Conservation (phyloP, 805 yeast species). For the Pichia sporocuriosa region DNA sequence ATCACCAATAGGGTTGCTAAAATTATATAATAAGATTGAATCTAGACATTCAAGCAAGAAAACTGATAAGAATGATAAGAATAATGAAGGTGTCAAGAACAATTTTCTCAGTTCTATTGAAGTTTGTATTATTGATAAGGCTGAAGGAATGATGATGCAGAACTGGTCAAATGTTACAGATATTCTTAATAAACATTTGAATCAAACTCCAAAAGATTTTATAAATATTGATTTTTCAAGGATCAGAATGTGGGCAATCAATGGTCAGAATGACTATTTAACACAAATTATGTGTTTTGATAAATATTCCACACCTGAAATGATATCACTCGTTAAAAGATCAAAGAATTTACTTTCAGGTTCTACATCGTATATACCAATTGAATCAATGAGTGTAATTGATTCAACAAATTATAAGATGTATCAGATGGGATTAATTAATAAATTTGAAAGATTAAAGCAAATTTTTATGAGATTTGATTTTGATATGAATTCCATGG, state of each 20-base stretch:
- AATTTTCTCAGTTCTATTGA: constrained; percentile 91
- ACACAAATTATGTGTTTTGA: constrained; percentile 76
- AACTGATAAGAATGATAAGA: constrained; percentile 24
- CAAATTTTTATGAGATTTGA: constrained; percentile 72
- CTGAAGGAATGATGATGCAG: constrained; percentile 84
- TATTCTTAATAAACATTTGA: constrained; percentile 59
- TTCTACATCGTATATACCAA: constrained; percentile 47
- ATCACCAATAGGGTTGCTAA: constrained; percentile 82
- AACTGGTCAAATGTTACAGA: constrained; percentile 81
- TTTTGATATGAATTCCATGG: constrained; percentile 35
- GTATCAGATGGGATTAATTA: constrained; percentile 25
- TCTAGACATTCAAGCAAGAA: not conserved
- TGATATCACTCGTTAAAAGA: constrained; percentile 53
- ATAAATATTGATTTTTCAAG: constrained; percentile 81
- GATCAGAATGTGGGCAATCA: constrained; percentile 86
- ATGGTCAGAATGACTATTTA: constrained; percentile 64
- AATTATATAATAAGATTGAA: constrained; percentile 55
- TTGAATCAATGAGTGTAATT: constrained; percentile 38
- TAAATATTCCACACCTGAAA: constrained; percentile 74
- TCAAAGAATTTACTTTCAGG: constrained; percentile 44
- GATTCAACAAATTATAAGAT: constrained; percentile 46
- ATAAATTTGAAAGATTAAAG: constrained; percentile 42
- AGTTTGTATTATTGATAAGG: constrained; percentile 68
- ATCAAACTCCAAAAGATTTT: constrained; percentile 66
- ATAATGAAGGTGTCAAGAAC: constrained; percentile 42